Evolutionary conservation across 2,329 filamentous ascomycete species (phyloP), one percentile per base, ranked within the genome.

Genomic region (Hypoxylon sp.): DNA sequence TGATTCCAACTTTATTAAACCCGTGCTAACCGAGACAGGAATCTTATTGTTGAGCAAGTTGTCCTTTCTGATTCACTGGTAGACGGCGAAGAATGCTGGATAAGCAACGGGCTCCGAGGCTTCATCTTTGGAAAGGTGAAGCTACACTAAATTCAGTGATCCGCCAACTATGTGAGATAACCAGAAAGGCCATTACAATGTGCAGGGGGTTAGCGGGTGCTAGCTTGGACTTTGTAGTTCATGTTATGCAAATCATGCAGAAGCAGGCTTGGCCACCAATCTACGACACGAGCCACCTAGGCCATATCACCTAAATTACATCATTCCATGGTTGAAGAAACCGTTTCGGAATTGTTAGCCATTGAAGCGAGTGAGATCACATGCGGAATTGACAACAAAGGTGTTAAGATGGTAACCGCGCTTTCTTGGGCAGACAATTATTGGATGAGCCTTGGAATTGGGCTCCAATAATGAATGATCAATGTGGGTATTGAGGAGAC

Each of bases 21-120:
- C 51, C 29, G 32, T 27, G 51, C 72, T 76, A 42, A 74, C 37
- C 47, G 27, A 24, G 47, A 44, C 53, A 88, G 85, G 64, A 82
- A 80, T 0, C 81, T 96, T 48, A 94, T 88, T 58, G 83, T 85
- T 31, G 92, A 97, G 75, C 86, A 89, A 69, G 79, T 82, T 2
- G 83, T 97, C 15, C 79, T 78, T n/a, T 83, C 82, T 1, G 81
- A 85, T 11, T 89, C 89, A 6, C 78, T 97, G 11, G 76, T 84
- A 2, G 84, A 93, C 70, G 92, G 91, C 0, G 94, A 98, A 78
- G 85, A 90, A 58, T 92, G 94, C 68, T 97, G 93, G 92, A 81
- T 98, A 58, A 97, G 94, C 79, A 98, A 95, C 79, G 94, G 92
- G 0, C 91, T 95, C 1, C 87, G 92, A 70, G 95, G 95, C 0